Evolutionary conservation across 371 early-diverging fungal genomes (phyloP), one percentile per base, ranked within the genome.

Genomic region (Zopfochytrium polystomum): DNA sequence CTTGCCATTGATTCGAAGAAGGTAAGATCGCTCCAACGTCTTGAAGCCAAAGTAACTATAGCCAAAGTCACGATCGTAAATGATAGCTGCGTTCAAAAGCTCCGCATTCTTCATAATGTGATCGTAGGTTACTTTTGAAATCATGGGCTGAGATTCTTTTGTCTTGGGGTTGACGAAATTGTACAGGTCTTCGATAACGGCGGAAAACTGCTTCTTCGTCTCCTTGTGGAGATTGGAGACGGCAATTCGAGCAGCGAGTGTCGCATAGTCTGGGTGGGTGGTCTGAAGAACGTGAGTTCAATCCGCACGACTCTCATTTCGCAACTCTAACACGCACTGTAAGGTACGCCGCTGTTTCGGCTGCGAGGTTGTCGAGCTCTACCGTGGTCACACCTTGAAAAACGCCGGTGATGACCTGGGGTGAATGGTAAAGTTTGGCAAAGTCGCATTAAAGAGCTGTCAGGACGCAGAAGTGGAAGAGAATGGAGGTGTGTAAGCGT

Each of bases 21-120:
- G 81, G 72, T 99, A 99, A 29, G 93, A 91, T 29, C 95, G 90
- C 73, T 96, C 93, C 22, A 99, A 85, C 1, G 99, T 99, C 80
- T 97, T 97, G 85, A 99, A 93, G 11, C 99, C 99, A 85, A 99
- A 99, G 80, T 88, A 99, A 77, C 90, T 93, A 80, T 96, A 96
- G 61, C 87, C 86, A 73, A 87, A 98, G 73, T 99, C 99, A 68
- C 98, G 89, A 50, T 93, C 89, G 71, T 95, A 91, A 67, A 92
- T 88, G 60, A 99, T 91, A 60, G 92, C 90, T 13, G 87, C 83
- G 80, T 99, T 88, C 59, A 98, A 85, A 30, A 74, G 74, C 25
- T 93, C 95, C 9, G 85, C 83, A 75, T 99, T 71, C 44, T 81
- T 78, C 79, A 80, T 78, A 47, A 97, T 84, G 50, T 82, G 62